Conservation (phyloP, 208 protist genomes). For the Herpetomonas tarakana region DNA sequence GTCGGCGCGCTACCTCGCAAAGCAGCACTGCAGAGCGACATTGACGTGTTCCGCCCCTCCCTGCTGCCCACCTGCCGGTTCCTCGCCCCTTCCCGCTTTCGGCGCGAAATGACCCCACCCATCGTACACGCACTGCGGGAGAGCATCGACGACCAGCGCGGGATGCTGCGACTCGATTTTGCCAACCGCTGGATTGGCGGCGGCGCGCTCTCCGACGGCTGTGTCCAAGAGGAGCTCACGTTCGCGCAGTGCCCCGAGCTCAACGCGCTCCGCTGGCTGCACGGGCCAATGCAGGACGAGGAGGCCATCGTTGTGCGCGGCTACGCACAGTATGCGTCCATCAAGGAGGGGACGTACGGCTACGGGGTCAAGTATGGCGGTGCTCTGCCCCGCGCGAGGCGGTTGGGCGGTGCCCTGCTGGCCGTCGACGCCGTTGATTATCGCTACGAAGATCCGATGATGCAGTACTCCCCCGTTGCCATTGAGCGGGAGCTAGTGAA, state of each 20-base stretch:
- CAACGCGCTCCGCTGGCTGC: slow-evolving; percentile 37
- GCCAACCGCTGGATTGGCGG: slow-evolving; percentile 70
- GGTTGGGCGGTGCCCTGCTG: slow-evolving; percentile 16
- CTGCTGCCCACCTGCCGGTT: not conserved
- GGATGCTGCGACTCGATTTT: slow-evolving; percentile 49
- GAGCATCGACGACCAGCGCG: slow-evolving; percentile 44
- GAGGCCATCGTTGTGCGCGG: slow-evolving; percentile 44
- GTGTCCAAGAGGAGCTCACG: slow-evolving; percentile 78
- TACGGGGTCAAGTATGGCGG: slow-evolving; percentile 24
- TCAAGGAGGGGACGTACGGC: slow-evolving; percentile 39
- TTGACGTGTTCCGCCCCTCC: not conserved
- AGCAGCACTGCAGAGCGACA: not conserved
- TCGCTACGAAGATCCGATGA: slow-evolving; percentile 9
- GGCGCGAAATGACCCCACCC: not conserved
- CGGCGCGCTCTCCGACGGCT: slow-evolving; percentile 44
- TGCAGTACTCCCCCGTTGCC: slow-evolving; percentile 11
- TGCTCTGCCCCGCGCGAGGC: not conserved
- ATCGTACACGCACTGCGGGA: slow-evolving; percentile 17
- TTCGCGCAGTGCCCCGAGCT: slow-evolving; percentile 61
- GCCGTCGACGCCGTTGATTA: slow-evolving; percentile 33
- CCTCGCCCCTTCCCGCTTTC: not conserved
- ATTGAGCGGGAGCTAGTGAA: slow-evolving; percentile 22
- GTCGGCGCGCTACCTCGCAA: not conserved
- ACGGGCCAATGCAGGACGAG: slow-evolving; percentile 23
- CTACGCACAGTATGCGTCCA: slow-evolving; percentile 19